These are phyloP conservation scores for Vinca minor DNA, from an alignment of 257 asterid genomes.

Conservation along the genomic window DNA sequence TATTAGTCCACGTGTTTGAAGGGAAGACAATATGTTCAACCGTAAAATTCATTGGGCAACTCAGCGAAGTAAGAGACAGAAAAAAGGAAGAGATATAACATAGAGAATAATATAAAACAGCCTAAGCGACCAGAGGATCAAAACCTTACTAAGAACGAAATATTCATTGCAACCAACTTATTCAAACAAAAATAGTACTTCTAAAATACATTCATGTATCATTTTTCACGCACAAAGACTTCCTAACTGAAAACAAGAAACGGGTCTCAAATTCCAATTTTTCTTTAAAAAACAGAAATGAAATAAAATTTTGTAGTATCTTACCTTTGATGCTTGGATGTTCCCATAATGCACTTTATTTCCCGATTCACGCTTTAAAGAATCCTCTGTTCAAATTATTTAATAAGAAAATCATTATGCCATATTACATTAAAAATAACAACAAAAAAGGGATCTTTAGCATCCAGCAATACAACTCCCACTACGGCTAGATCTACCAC, in stretches of 20 bases:
- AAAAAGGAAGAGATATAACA: not conserved
- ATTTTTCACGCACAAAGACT: not conserved
- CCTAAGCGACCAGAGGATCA: not conserved
- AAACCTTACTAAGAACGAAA: not conserved
- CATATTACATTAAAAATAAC: too few relatives aligned
- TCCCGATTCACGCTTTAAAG: constrained; percentile 83
- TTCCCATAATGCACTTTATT: constrained; percentile 81
- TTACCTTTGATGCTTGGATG: constrained; percentile 93
- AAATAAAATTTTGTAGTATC: not conserved
- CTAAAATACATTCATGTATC: not conserved
- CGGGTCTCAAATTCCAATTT: not conserved
- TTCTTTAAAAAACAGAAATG: not conserved
- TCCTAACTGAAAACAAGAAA: not conserved
- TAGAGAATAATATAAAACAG: not conserved
- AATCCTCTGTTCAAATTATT: constrained; percentile 54
- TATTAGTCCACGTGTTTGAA: not conserved
- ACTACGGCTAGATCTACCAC: too few relatives aligned
- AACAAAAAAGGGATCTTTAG: too few relatives aligned
- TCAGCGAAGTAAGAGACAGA: not conserved
- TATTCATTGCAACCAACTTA: not conserved
- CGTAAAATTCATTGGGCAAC: not conserved
- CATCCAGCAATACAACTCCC: too few relatives aligned
- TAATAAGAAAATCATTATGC: constrained; percentile 3
- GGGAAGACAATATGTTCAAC: not conserved
- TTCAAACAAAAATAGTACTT: not conserved